Evolutionary conservation across 2,329 filamentous ascomycete genomes (phyloP), one percentile per base, ranked within the genome.

Genomic region (Aspergillus viridinutans): DNA sequence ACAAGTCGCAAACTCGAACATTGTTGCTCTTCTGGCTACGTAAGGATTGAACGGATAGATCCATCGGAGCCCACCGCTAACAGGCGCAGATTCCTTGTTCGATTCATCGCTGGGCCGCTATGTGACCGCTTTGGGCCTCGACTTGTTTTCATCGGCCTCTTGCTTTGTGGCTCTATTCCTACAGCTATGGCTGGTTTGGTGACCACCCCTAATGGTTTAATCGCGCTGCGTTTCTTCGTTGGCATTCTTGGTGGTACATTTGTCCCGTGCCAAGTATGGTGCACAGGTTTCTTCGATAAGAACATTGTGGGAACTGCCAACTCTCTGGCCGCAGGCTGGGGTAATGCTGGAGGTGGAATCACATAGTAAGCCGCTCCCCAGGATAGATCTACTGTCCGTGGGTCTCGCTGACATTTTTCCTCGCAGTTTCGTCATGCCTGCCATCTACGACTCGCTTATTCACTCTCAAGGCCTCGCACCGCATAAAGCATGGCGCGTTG

Each of bases 271-370:
- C 91, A 95, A 71, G 92, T 96, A 6, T 96, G 92, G 90, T 90
- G 88, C 9, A 96, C 91, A 0, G 90, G 88, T 0, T 96, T 96
- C 80, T 96, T 91, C 72, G 92, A 97, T 76, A 94, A 92, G 78
- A 94, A 92, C 67, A 82, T 96, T 26, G 89, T 96, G 20, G 92
- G 92, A 50, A 92, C 90, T 5, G 90, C 91, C 59, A 97, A 96
- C 69, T 89, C 90, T 2, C 76, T 96, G 20, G 88, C 91, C 1
- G 92, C 87, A 45, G 92, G 92, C 14, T 88, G 90, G 78, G 92
- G 92, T 52, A 96, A 96, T 66, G 84, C 90, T 26, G 92, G 92
- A 57, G 92, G 92, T 61, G 92, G 92, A 55, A 89, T 96, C 63
- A 96, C 92, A 1, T 96, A 96, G 72, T 74, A 65, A 28, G 69